Evolutionary conservation across 2,329 filamentous ascomycete genomes (phyloP).

Genomic region (Cytospora piceicola): DNA sequence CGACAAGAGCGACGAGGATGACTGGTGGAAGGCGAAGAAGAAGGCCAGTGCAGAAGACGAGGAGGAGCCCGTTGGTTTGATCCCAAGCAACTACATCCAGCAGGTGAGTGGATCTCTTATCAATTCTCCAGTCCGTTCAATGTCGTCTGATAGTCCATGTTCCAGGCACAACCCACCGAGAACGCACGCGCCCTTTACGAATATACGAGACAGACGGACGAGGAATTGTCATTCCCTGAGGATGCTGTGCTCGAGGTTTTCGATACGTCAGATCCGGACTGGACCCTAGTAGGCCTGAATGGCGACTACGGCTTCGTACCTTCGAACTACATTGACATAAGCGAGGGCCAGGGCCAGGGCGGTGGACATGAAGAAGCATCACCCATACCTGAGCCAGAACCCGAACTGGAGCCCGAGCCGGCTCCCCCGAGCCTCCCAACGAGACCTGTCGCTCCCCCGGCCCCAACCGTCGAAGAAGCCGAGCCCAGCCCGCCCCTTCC

Average conservation of each 20-base stretch:
- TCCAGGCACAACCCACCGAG: slow-evolving; percentile 60
- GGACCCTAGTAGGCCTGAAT: slow-evolving; percentile 87
- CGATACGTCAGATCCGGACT: slow-evolving; percentile 90
- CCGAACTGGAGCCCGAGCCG: slow-evolving; percentile 38
- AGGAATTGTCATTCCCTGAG: slow-evolving; percentile 94
- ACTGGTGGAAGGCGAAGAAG: slow-evolving; percentile 98
- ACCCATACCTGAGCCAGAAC: slow-evolving; percentile 39
- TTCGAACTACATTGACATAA: slow-evolving; percentile 89
- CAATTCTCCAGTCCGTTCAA: slow-evolving; percentile 3
- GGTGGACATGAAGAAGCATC: slow-evolving; percentile 45
- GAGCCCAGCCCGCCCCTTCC: slow-evolving; percentile 47
- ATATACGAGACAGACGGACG: slow-evolving; percentile 94
- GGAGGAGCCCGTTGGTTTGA: slow-evolving; percentile 85
- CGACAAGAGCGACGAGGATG: slow-evolving; percentile 75
- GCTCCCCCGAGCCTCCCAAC: slow-evolving; percentile 44
- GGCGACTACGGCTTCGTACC: slow-evolving; percentile 93
- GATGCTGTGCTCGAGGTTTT: slow-evolving; percentile 83
- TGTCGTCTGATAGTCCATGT: slow-evolving; percentile 5
- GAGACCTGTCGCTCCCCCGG: slow-evolving; percentile 42
- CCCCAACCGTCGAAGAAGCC: slow-evolving; percentile 42
- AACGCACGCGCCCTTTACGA: slow-evolving; percentile 95
- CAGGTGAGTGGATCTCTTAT: slow-evolving; percentile 65
- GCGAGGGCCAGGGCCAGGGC: slow-evolving; percentile 53
- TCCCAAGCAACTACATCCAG: slow-evolving; percentile 95
- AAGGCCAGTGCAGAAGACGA: slow-evolving; percentile 81